phyloP scores from a whole-genome alignment of 2,329 filamentous ascomycete species.

The Ophiocordyceps camponoti-leonardi region DNA sequence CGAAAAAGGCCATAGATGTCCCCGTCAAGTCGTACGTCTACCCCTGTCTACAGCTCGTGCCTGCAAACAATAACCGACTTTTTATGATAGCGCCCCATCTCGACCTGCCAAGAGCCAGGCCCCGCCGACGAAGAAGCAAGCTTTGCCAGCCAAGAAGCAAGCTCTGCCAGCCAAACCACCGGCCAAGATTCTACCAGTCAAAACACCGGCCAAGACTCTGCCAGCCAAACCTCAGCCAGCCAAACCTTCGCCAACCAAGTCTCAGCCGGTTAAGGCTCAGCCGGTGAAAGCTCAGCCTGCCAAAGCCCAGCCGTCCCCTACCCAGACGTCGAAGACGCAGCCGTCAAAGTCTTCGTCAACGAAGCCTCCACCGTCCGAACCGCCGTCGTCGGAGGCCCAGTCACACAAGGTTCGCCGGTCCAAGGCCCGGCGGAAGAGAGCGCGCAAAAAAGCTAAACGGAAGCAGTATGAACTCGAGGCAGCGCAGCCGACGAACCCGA shows the following conservation, averaged over 20 bases:
- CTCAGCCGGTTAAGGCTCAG: not conserved
- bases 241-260: not conserved
- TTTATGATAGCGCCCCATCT: not conserved
- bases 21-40: not conserved
- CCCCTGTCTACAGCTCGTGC: not conserved
- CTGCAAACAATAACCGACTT: not conserved
- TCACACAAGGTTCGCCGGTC: too few species aligned
- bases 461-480: too few species aligned
- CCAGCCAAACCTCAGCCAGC: not conserved
- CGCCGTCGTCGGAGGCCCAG: too few species aligned
- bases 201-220: not conserved
- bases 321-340: not conserved
- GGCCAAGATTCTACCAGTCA: too few species aligned
- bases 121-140: too few species aligned
- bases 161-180: too few species aligned
- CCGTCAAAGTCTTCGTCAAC: not conserved
- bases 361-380: too few species aligned
- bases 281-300: not conserved
- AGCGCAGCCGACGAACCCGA: not conserved
- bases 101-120: not conserved
- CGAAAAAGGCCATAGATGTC: conserved; percentile 1
- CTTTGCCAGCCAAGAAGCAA: too few species aligned
- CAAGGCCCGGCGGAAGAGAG: too few species aligned
- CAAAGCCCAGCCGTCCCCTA: not conserved
- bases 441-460: too few species aligned